Evolutionary conservation across 2,329 filamentous ascomycete species (phyloP), one percentile per base, ranked within the genome.

Genomic region (Falciphora oryzae): DNA sequence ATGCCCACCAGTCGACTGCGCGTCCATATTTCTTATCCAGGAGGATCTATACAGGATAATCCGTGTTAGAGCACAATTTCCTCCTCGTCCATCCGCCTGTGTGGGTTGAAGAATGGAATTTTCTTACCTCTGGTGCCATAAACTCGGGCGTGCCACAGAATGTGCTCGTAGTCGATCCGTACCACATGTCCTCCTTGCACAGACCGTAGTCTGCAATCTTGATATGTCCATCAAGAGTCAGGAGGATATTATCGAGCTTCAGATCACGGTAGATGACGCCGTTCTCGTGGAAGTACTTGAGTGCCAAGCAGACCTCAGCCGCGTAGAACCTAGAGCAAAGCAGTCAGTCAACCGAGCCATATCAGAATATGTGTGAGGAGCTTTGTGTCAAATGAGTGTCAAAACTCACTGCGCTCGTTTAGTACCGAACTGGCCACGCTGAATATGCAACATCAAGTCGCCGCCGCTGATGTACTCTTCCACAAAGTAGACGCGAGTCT

Each of bases 131-230:
- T 11, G 95, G 95, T 11, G 95, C 95, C 95, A 99, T 99, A 70
- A 99, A 99, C 75, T 99, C 95, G 22, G 95, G 95, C n/a, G 95
- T 99, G 77, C 95, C 95, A 75, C 95, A 99, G 81, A 99, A 99
- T 10, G 95, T 99, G 79, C 93, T 94, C 0, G 95, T 99, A 2
- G 91, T 97, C 65, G 91, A 94, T 58, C 93, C 93, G 74, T 96
- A 99, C 93, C 94, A 99, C 95, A 99, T 99, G 71, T 99, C 93
- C 75, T 99, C 95, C 79, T 99, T 99, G 81, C 96, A 99, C 61
- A 99, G 86, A 86, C 95, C 95, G 75, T 97, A 99, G 83, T 99
- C 95, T 63, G 86, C 95, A 82, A 99, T 93, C 83, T 98, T 98
- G 82, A 99, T 96, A 76, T 99, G 95, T 31, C 95, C 95, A 73